Conservation (phyloP, 1,139 yeast genomes). For the Kluyveromyces sp. region DNA sequence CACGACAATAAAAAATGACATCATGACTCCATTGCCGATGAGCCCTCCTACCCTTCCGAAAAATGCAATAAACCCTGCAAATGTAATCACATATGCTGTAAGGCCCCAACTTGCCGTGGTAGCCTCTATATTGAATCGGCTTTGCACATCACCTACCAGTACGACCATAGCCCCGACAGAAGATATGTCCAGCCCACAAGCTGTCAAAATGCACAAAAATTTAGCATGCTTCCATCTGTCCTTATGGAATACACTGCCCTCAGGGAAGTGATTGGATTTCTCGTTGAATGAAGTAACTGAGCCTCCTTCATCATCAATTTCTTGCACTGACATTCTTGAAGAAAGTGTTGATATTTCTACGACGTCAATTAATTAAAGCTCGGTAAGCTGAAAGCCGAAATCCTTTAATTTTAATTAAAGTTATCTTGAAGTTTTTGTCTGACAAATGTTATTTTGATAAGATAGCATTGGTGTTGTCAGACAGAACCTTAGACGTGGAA, state of each 20-base stretch:
- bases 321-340: background rate
- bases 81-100: conserved; percentile 31
- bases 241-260: background rate
- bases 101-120: conserved; percentile 26
- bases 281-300: background rate
- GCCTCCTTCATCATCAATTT: too few species aligned
- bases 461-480: too few species aligned
- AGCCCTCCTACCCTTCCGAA: conserved; percentile 32
- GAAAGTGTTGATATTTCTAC: background rate
- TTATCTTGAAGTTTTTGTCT: too few species aligned
- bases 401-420: background rate
- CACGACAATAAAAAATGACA: conserved; percentile 10
- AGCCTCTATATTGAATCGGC: background rate
- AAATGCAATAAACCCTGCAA: conserved; percentile 31
- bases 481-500: too few species aligned
- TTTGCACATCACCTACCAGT: conserved; percentile 1
- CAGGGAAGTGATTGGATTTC: background rate
- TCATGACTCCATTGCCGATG: conserved; percentile 28
- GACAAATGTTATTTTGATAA: too few species aligned
- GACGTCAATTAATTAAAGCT: background rate
- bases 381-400: background rate
- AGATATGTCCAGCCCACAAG: conserved; percentile 1
- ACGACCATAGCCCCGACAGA: conserved; percentile 4
- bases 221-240: background rate
- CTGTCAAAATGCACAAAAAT: background rate